Percentiles rank a stretch among this genome's conserved stretches.
Conservation (phyloP, 345 rosid genomes). For the Corchorus capsularis region DNA sequence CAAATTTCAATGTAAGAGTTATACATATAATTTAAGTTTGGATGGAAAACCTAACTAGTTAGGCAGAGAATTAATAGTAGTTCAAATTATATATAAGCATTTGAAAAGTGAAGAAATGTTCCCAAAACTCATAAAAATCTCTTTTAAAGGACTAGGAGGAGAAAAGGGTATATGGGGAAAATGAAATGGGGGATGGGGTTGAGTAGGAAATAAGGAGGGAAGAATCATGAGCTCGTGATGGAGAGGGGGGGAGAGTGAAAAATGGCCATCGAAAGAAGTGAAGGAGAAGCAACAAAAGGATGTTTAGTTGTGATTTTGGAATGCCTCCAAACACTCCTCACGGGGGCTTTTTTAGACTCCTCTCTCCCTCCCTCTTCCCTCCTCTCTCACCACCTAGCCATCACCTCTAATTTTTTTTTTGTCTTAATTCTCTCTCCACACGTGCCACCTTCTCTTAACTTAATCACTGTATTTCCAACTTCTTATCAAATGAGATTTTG, state of each 20-base stretch:
- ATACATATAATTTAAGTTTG: not conserved
- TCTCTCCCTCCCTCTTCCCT: conserved; percentile 1
- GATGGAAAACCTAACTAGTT: not conserved
- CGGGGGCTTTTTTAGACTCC: conserved; percentile 37
- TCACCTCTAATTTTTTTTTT: no score
- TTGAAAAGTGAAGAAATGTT: no score
- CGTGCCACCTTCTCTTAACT: conserved; percentile 27
- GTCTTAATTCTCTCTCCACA: conserved; percentile 31
- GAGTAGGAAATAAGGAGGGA: not conserved
- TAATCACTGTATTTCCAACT: not conserved
- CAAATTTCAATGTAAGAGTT: no score
- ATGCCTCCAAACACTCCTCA: conserved; percentile 63
- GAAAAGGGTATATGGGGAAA: conserved; percentile 22
- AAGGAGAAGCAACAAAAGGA: conserved; percentile 39
- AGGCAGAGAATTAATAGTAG: no score
- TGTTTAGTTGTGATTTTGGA: conserved; percentile 43
- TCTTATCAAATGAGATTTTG: conserved; percentile 7
- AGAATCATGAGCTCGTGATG: conserved; percentile 59
- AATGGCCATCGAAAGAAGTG: conserved; percentile 49
- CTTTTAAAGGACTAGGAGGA: no score
- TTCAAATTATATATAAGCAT: no score
- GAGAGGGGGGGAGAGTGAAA: conserved; percentile 8
- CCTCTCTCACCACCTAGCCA: conserved; percentile 18
- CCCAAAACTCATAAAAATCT: no score
- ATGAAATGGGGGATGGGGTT: not conserved